Conservation (phyloP, 148 eudicot genomes). For the Chenopodium formosanum region DNA sequence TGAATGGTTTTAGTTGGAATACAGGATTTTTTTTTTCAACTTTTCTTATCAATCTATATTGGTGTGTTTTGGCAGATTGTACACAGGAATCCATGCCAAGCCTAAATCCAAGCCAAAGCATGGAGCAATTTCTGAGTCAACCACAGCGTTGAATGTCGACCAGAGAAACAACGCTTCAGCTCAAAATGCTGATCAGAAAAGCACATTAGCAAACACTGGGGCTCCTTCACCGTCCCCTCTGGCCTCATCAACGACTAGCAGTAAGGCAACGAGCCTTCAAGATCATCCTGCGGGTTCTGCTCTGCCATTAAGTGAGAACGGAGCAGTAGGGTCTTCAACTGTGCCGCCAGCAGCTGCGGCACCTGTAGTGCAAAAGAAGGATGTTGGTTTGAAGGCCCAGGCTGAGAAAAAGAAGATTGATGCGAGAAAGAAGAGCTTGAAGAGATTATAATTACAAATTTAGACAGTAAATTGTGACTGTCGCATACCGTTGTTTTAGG, state of each 20-base stretch:
- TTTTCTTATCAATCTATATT: background rate
- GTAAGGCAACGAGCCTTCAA: conserved; percentile 45
- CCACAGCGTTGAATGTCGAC: conserved; percentile 71
- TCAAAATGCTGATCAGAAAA: conserved; percentile 52
- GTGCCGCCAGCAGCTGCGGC: conserved; percentile 19
- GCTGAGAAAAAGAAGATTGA: conserved; percentile 82
- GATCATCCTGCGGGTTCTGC: conserved; percentile 37
- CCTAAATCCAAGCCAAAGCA: conserved; percentile 70
- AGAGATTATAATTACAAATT: conserved; percentile 35
- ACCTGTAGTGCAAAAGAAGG: conserved; percentile 49
- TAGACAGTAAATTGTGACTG: background rate
- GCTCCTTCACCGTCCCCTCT: conserved; percentile 38
- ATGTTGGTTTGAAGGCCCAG: conserved; percentile 46
- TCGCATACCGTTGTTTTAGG: background rate
- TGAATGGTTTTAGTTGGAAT: no score
- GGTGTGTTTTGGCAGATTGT: conserved; percentile 48
- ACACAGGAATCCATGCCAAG: conserved; percentile 92
- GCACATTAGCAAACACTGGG: conserved; percentile 28
- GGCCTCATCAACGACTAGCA: conserved; percentile 36
- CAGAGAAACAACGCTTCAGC: conserved; percentile 52
- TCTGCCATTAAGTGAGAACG: conserved; percentile 36
- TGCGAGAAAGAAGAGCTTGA: conserved; percentile 86
- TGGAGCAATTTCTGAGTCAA: conserved; percentile 75
- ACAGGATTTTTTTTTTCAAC: no score
- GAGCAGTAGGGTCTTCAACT: conserved; percentile 39